Evolutionary conservation across 345 rosid genomes (phyloP).

Genomic region (Atalantia buxifolia): DNA sequence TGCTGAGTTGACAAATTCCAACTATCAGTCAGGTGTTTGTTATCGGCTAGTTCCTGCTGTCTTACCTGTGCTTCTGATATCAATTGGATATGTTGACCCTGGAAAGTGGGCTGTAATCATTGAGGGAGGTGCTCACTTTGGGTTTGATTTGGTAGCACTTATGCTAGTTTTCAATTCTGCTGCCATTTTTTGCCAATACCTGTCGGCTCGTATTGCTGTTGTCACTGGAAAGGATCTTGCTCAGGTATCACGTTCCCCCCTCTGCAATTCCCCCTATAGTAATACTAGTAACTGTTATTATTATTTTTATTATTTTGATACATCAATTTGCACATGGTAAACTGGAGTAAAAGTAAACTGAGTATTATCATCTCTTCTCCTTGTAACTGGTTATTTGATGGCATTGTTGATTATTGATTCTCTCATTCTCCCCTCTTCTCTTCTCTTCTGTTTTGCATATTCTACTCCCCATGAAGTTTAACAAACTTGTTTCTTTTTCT

Average conservation of each 20-base stretch:
- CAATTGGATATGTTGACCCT: slow-evolving; percentile 89
- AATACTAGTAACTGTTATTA: background rate
- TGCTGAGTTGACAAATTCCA: slow-evolving; percentile 38
- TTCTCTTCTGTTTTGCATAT: background rate
- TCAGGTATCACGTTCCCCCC: slow-evolving; percentile 47
- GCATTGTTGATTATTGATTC: background rate
- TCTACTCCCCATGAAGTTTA: background rate
- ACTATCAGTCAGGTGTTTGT: slow-evolving; percentile 37
- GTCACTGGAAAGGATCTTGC: slow-evolving; percentile 86
- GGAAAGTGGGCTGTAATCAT: slow-evolving; percentile 90
- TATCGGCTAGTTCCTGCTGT: slow-evolving; percentile 58
- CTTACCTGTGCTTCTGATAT: slow-evolving; percentile 69
- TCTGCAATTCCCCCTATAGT: background rate
- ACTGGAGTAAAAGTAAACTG: background rate
- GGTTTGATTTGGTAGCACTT: slow-evolving; percentile 59
- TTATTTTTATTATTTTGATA: background rate
- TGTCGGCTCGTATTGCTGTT: slow-evolving; percentile 70
- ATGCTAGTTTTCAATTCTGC: slow-evolving; percentile 76
- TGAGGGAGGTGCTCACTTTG: slow-evolving; percentile 95
- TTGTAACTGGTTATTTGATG: background rate
- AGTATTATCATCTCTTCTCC: background rate
- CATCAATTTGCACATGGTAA: background rate
- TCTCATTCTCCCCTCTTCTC: background rate
- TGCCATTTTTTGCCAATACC: slow-evolving; percentile 84
- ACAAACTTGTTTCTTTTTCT: background rate